Evolutionary conservation across 1,284 basidiomycete species (phyloP), one percentile per base, ranked within the genome.

Genomic region (Cutaneotrichosporon spelunceum): DNA sequence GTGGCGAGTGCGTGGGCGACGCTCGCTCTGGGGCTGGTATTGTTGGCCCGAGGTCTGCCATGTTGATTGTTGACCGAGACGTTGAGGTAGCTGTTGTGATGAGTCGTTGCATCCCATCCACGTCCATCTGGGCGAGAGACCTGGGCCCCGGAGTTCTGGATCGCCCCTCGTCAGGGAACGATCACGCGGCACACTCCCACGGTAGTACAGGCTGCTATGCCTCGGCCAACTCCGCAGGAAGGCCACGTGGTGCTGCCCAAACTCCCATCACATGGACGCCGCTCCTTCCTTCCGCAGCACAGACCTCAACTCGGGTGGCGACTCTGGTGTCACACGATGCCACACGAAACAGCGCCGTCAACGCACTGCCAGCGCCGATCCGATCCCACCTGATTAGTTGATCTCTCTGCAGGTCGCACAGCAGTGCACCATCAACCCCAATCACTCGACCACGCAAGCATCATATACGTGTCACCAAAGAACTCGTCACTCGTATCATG

Each of bases 401-500:
- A 42, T 42, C 39, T 1, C 19, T n/a, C 42, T 19, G 2, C n/a
- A 30, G 8, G n/a, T 42, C 39, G 1, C 19, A 8, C 42, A 16
- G 2, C n/a, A 30, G 27, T 24, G 26, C 23, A 13, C n/a, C 54
- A 42, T 9, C 39, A 55, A 36, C 21, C 53, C 30, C 14, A 33
- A 26, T 39, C 33, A n/a, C n/a, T 29, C 2, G 19, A 6, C 5
- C 30, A 33, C 30, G 13, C 30, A 5, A 11, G 2, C 30, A 33
- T 33, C 30, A 33, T 33, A 33, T 33, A 23, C 13, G 45, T 10
- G 27, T 23, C n/a, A 21, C 53, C n/a, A 26, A 27, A 8, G 24
- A 53, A 58, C 60, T 63, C 61, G 61, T 63, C 57, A 63, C 61
- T 63, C 61, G 47, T 63, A 59, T 49, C 61, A 63, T 63, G 57